phyloP scores from a whole-genome alignment of 2,329 filamentous ascomycete species.

The Blastomyces parvus region DNA sequence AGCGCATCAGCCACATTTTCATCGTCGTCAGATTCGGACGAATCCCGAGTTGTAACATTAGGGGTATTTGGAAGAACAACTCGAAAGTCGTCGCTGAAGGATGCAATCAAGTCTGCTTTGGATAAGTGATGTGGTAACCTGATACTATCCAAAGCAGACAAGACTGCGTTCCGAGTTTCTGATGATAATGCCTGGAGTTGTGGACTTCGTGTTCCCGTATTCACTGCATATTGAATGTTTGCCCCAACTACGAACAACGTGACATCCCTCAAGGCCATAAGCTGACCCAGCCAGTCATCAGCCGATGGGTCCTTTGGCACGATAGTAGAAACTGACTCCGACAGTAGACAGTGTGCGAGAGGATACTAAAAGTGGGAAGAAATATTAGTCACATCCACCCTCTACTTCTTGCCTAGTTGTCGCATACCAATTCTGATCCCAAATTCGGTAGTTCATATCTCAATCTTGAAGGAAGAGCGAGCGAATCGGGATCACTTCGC shows the following conservation, averaged over 20 bases:
- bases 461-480: conserved; percentile 27
- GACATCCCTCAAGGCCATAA: conserved; percentile 33
- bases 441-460: conserved; percentile 31
- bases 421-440: conserved; percentile 29
- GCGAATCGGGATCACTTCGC: conserved; percentile 28
- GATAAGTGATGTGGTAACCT: conserved; percentile 28
- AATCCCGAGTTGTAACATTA: conserved; percentile 21
- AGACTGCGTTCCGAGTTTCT: conserved; percentile 30
- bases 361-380: conserved; percentile 27
- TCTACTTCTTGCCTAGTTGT: background rate
- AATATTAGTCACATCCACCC: background rate
- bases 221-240: conserved; percentile 31
- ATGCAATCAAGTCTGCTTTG: conserved; percentile 28
- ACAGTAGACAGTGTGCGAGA: conserved; percentile 28
- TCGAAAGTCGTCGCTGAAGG: conserved; percentile 30
- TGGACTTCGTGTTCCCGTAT: conserved; percentile 28
- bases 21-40: conserved; percentile 21
- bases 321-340: conserved; percentile 29
- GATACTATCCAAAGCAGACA: conserved; percentile 30
- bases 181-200: conserved; percentile 28
- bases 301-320: conserved; percentile 23
- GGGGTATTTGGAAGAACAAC: conserved; percentile 33
- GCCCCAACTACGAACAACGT: conserved; percentile 33
- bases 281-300: conserved; percentile 33
- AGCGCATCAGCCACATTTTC: conserved; percentile 32